Evolutionary conservation across 805 yeast genomes (phyloP).

Genomic region (Ascoidea tarda): DNA sequence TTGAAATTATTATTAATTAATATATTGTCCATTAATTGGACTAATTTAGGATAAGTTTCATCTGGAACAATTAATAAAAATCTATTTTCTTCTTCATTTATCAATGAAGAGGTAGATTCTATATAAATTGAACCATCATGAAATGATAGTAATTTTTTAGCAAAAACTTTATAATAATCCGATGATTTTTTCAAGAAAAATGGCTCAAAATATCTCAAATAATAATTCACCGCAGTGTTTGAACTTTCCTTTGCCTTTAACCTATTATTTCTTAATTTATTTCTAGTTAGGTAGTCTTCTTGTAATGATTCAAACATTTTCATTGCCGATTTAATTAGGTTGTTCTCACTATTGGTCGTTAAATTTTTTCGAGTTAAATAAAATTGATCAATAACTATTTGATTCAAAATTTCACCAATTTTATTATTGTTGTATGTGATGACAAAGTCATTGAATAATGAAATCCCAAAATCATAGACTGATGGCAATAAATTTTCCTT

Average conservation of each 20-base stretch:
- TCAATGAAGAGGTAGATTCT: constrained; percentile 32
- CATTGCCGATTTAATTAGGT: constrained; percentile 44
- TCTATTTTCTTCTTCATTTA: constrained; percentile 49
- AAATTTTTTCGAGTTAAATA: not conserved
- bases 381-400: constrained; percentile 25
- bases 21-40: constrained; percentile 41
- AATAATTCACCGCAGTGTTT: constrained; percentile 45
- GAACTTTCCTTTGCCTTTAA: constrained; percentile 10
- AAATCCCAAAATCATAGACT: constrained; percentile 62
- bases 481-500: constrained; percentile 40
- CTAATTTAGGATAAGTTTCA: constrained; percentile 36
- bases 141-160: constrained; percentile 27
- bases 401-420: constrained; percentile 36
- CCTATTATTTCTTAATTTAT: constrained; percentile 2
- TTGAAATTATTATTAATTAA: constrained; percentile 44
- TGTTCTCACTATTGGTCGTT: constrained; percentile 36
- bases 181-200: constrained; percentile 38
- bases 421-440: constrained; percentile 33
- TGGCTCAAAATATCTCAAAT: constrained; percentile 54
- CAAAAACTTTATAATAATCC: constrained; percentile 34
- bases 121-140: constrained; percentile 43
- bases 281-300: constrained; percentile 19
- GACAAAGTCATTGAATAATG: constrained; percentile 46
- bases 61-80: constrained; percentile 38
- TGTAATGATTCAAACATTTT: constrained; percentile 58